phyloP scores from a whole-genome alignment of 2,329 filamentous ascomycete species.

The Colletotrichum orbiculare region DNA sequence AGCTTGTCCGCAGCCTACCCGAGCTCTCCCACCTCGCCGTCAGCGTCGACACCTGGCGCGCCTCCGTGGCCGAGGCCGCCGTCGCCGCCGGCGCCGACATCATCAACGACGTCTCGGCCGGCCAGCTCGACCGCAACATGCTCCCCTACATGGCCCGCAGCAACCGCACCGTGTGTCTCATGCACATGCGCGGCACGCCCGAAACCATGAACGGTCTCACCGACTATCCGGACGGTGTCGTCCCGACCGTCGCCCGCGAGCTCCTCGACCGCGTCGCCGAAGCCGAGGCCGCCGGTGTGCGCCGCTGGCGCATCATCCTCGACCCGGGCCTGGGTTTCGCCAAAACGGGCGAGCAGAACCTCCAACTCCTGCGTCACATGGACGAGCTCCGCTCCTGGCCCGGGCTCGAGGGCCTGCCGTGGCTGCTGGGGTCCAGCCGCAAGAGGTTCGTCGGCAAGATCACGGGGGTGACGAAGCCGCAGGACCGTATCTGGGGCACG shows the following conservation, averaged over 20 bases:
- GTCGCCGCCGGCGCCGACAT: conserved; percentile 86
- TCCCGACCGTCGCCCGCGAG: conserved; percentile 74
- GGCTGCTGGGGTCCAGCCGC: conserved; percentile 88
- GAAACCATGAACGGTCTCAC: conserved; percentile 80
- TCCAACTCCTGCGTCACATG: conserved; percentile 79
- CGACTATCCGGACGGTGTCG: conserved; percentile 74
- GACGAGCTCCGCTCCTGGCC: conserved; percentile 72
- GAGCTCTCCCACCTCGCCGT: conserved; percentile 74
- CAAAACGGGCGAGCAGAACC: conserved; percentile 83
- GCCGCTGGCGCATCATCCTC: conserved; percentile 93
- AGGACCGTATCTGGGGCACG: conserved; percentile 83
- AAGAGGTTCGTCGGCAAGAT: conserved; percentile 90
- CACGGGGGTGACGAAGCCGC: conserved; percentile 78
- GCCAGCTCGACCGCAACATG: conserved; percentile 83
- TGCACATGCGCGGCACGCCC: conserved; percentile 94
- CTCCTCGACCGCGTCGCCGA: conserved; percentile 76
- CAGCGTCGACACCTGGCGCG: conserved; percentile 93
- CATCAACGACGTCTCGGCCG: conserved; percentile 94
- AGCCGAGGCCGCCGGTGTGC: conserved; percentile 83
- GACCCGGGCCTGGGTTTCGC: conserved; percentile 96
- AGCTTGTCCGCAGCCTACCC: conserved; percentile 75
- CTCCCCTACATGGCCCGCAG: conserved; percentile 81
- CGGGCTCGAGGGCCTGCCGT: conserved; percentile 78
- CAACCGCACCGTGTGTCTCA: conserved; percentile 82
- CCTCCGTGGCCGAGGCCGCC: conserved; percentile 81